Conservation (phyloP, 306 rosid species). For the Prunus mongolica region DNA sequence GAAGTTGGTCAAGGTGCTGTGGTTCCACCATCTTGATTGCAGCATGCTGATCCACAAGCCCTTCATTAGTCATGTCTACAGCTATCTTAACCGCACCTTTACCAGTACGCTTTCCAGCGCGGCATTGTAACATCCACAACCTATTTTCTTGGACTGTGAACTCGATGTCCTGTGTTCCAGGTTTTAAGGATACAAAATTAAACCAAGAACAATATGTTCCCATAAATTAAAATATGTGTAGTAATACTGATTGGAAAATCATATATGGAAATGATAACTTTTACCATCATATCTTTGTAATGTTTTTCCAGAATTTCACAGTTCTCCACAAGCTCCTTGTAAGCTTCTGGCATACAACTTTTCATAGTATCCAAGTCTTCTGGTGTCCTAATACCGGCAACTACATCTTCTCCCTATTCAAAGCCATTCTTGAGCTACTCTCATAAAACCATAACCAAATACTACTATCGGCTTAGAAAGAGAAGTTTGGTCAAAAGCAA, state of each 20-base stretch:
- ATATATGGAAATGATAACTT: background rate
- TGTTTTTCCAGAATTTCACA: slow-evolving; percentile 86
- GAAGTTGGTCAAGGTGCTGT: slow-evolving; percentile 90
- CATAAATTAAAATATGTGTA: background rate
- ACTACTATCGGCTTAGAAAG: background rate
- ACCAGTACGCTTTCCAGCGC: slow-evolving; percentile 88
- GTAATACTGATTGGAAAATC: background rate
- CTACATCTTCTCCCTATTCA: slow-evolving; percentile 95
- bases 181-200: background rate
- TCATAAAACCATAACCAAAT: slow-evolving; percentile 9
- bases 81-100: slow-evolving; percentile 93
- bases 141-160: slow-evolving; percentile 97
- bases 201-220: background rate
- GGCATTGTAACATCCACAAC: slow-evolving; percentile 98
- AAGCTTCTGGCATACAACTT: slow-evolving; percentile 85
- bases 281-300: slow-evolving; percentile 99
- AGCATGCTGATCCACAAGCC: slow-evolving; percentile 64
- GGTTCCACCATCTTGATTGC: slow-evolving; percentile 96
- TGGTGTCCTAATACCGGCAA: slow-evolving; percentile 97
- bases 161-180: slow-evolving; percentile 77
- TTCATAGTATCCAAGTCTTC: slow-evolving; percentile 79
- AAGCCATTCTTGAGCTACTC: slow-evolving; percentile 18
- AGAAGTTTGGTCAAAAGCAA: slow-evolving; percentile 14
- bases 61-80: slow-evolving; percentile 83
- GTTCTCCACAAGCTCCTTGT: slow-evolving; percentile 83